These are phyloP conservation scores for Apium graveolens DNA, from an alignment of 129 eudicot genomes.

Conservation along the genomic window DNA sequence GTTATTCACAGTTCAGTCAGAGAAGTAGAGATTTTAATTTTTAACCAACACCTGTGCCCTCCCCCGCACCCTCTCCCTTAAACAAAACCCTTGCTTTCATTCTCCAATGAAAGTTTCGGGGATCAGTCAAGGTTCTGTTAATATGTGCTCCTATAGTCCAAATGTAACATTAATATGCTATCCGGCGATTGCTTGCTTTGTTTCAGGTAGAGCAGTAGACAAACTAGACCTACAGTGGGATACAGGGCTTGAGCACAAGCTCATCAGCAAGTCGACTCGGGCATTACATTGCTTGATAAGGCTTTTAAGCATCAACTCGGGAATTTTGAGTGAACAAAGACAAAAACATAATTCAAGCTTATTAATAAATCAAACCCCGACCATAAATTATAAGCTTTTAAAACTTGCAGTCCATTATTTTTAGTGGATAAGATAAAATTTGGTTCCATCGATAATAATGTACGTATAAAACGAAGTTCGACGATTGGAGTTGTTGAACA, in stretches of 20 bases:
- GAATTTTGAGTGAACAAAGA: too few relatives aligned
- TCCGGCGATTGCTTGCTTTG: not conserved
- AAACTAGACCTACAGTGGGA: not conserved
- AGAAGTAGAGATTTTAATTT: not conserved
- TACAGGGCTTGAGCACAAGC: not conserved
- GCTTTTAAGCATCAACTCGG: not conserved
- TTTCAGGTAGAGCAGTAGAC: not conserved
- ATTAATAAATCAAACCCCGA: not conserved
- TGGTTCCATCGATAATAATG: not conserved
- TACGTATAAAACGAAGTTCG: not conserved
- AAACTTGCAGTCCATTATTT: not conserved
- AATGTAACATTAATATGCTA: not conserved
- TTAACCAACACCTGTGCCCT: not conserved
- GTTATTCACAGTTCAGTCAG: not conserved
- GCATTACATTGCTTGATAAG: not conserved
- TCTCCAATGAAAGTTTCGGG: not conserved
- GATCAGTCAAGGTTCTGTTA: not conserved
- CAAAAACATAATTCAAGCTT: not conserved
- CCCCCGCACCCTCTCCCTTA: not conserved
- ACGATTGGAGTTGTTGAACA: not conserved
- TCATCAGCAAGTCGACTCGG: too few relatives aligned
- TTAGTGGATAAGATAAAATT: too few relatives aligned
- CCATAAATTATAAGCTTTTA: not conserved
- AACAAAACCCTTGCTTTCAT: not conserved
- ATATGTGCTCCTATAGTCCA: not conserved